Percentiles rank a stretch among this genome's conserved stretches.
Evolutionary conservation across 108 stramenopile genomes (phyloP).

Genomic region (Conticribra guillardii): DNA sequence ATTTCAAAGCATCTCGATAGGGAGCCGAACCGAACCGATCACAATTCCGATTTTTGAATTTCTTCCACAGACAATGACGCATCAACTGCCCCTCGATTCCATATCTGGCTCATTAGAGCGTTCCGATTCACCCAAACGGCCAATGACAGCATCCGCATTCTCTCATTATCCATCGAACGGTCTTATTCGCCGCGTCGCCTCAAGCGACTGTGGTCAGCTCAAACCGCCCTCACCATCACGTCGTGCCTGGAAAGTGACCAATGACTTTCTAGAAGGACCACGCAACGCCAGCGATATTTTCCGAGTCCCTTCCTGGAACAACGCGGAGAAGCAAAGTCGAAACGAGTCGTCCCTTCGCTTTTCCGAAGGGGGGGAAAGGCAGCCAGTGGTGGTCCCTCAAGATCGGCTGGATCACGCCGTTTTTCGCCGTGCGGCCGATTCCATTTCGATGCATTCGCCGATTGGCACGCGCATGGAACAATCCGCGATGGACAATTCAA

Average conservation of each 20-base stretch:
- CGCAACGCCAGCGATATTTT: not conserved
- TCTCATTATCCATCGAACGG: not conserved
- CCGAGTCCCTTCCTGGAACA: not conserved
- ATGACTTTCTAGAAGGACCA: not conserved
- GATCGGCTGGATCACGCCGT: not conserved
- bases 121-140: not conserved
- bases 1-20: no score
- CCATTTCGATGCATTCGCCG: not conserved
- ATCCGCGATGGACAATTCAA: not conserved
- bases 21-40: no score
- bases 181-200: not conserved
- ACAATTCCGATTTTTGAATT: no score
- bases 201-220: not conserved
- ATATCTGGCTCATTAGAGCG: no score
- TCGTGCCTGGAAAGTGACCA: not conserved
- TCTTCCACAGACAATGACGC: no score
- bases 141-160: not conserved
- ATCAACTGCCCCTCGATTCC: no score
- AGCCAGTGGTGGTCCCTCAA: not conserved
- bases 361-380: not conserved
- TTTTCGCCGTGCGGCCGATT: not conserved
- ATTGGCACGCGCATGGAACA: not conserved
- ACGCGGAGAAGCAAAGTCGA: not conserved
- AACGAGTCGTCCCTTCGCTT: not conserved
- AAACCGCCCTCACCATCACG: not conserved